A percentile compares a stretch with the other conserved stretches of the same genome.
phyloP scores from a whole-genome alignment of 2,329 filamentous ascomycete genomes.

The Gnomoniopsis sp. region DNA sequence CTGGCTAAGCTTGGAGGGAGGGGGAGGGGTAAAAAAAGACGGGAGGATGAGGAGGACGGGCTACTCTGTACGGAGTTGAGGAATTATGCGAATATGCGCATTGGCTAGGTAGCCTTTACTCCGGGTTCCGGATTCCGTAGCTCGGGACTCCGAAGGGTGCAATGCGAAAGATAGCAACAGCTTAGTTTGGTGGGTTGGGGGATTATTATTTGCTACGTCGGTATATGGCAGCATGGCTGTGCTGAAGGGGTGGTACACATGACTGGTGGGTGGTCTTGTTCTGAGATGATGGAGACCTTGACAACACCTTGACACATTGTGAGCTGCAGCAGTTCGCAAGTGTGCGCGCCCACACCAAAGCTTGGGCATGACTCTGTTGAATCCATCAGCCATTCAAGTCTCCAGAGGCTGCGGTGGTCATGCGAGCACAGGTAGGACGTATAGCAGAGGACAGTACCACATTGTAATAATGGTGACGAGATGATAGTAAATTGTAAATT shows the following conservation, averaged over 20 bases:
- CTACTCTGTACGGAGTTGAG: not conserved
- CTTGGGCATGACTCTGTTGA: not conserved
- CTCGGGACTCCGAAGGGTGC: too few relatives aligned
- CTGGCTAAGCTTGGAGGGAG: too few relatives aligned
- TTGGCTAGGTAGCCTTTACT: not conserved
- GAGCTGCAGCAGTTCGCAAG: not conserved
- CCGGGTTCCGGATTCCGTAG: slow-evolving; percentile 1
- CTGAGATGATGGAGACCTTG: not conserved
- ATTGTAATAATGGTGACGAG: slow-evolving; percentile 5
- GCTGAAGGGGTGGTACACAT: not conserved
- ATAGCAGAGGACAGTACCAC: not conserved
- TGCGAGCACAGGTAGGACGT: not conserved
- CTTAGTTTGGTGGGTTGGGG: not conserved
- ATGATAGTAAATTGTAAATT: slow-evolving; percentile 12
- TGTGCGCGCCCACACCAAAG: not conserved
- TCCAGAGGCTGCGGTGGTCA: not conserved
- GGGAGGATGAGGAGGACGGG: not conserved
- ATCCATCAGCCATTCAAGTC: not conserved
- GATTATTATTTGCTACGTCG: not conserved
- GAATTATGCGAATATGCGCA: not conserved
- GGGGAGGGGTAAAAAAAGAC: not conserved
- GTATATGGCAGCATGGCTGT: not conserved
- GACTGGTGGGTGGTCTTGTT: not conserved
- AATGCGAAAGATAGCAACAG: not conserved
- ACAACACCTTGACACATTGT: too few relatives aligned